Evolutionary conservation across 2,329 filamentous ascomycete species (phyloP).

Genomic region (Talaromyces albobiverticillius): DNA sequence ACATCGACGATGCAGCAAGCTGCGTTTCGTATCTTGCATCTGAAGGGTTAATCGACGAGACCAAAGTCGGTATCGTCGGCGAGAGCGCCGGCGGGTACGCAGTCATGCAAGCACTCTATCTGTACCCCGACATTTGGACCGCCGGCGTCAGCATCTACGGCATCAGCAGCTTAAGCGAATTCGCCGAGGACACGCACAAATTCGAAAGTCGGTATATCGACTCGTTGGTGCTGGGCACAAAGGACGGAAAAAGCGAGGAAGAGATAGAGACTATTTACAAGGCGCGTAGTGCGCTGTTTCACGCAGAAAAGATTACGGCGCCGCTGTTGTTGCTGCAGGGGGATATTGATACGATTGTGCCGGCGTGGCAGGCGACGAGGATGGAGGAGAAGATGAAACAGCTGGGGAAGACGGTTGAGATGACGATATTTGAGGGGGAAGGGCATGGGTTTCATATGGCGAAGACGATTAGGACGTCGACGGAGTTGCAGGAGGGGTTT

Average conservation of each 20-base stretch:
- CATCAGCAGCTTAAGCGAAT: constrained; percentile 48
- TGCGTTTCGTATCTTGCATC: constrained; percentile 43
- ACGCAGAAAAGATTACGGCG: constrained; percentile 48
- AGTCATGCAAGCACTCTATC: constrained; percentile 49
- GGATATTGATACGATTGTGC: constrained; percentile 56
- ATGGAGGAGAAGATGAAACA: constrained; percentile 36
- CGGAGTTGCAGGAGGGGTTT: neutral
- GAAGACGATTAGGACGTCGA: constrained; percentile 2
- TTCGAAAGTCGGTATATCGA: constrained; percentile 54
- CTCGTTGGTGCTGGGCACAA: constrained; percentile 39
- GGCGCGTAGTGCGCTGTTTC: constrained; percentile 50
- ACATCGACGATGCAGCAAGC: constrained; percentile 51
- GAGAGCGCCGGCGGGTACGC: constrained; percentile 55
- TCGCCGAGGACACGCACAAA: constrained; percentile 54
- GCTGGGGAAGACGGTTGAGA: constrained; percentile 1
- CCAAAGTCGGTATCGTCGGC: constrained; percentile 50
- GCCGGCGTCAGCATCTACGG: constrained; percentile 52
- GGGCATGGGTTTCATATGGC: constrained; percentile 11
- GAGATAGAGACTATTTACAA: constrained; percentile 44
- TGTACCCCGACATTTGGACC: constrained; percentile 48
- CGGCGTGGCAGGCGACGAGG: constrained; percentile 53
- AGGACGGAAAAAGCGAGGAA: constrained; percentile 32
- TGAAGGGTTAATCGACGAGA: constrained; percentile 34
- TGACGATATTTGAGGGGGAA: constrained; percentile 6
- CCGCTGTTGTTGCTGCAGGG: constrained; percentile 58